A percentile compares a stretch with the other conserved stretches of the same genome.
Conservation (phyloP, 768 basidiomycete species). For the Baorangia bicolor region DNA sequence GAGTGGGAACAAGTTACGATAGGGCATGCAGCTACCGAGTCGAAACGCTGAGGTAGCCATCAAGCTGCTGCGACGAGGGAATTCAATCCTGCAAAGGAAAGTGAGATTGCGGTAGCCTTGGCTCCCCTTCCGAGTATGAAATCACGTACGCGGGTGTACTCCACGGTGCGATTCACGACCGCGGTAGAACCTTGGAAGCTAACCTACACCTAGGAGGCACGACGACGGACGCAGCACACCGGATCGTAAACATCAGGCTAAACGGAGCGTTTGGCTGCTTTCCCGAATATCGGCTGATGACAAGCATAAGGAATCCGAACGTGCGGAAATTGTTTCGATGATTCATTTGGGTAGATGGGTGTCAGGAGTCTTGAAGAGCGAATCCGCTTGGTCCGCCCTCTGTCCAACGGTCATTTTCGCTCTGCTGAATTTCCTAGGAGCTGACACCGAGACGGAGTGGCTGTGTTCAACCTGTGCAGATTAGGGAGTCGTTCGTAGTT, state of each 20-base stretch:
- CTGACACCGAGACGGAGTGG: not conserved
- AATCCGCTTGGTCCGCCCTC: not conserved
- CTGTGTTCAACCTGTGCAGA: not conserved
- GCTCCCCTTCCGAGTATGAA: constrained; percentile 7
- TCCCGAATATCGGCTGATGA: not conserved
- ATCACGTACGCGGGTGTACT: constrained; percentile 6
- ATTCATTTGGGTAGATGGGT: constrained; percentile 4
- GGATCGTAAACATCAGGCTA: not conserved
- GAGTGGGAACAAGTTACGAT: constrained; percentile 18
- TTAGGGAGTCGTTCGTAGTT: not conserved
- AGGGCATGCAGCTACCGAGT: constrained; percentile 12
- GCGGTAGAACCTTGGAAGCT: not conserved
- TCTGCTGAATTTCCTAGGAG: not conserved
- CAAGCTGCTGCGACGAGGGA: not conserved
- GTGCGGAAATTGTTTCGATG: constrained; percentile 10
- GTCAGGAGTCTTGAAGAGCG: constrained; percentile 6
- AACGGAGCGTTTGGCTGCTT: not conserved
- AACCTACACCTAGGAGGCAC: not conserved
- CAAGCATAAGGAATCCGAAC: not conserved
- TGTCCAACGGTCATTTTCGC: not conserved
- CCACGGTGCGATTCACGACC: not conserved
- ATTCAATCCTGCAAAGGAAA: not conserved
- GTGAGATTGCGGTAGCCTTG: not conserved
- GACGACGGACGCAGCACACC: not conserved
- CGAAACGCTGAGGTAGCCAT: constrained; percentile 11